Percentiles rank a stretch among this genome's conserved stretches.
Evolutionary conservation across 164 flowering plant species (phyloP).

Genomic region (Aristolochia contorta): DNA sequence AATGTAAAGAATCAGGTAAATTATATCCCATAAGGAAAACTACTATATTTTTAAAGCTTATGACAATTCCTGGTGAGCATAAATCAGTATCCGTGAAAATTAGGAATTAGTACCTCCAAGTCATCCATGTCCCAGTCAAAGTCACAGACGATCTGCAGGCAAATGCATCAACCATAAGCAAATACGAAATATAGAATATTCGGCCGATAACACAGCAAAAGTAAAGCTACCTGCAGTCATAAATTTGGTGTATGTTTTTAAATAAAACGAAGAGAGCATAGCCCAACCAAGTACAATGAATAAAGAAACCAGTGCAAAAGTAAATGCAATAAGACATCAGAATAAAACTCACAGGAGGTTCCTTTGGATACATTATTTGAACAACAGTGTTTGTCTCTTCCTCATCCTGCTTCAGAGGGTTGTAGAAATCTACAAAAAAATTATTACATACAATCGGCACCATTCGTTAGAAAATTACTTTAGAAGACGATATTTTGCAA

Average conservation of each 20-base stretch:
- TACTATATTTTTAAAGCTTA: not conserved
- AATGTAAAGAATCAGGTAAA: not conserved
- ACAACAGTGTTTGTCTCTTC: slow-evolving; percentile 76
- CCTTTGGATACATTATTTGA: slow-evolving; percentile 55
- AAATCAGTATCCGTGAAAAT: not conserved
- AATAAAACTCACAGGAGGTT: slow-evolving; percentile 58
- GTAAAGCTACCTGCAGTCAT: not conserved
- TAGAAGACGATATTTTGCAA: not conserved
- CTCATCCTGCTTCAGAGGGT: slow-evolving; percentile 84
- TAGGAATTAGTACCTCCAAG: slow-evolving; percentile 42
- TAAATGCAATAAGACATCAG: not conserved
- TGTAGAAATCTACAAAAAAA: slow-evolving; percentile 58
- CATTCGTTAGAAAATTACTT: not conserved
- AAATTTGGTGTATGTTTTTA: not conserved
- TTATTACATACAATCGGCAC: not conserved
- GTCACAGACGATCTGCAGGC: slow-evolving; percentile 56
- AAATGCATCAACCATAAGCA: too few species aligned
- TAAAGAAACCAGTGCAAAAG: too few species aligned
- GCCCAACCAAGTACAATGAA: not conserved
- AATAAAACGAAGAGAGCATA: not conserved
- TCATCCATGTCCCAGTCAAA: slow-evolving; percentile 95
- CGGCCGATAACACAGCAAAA: not conserved
- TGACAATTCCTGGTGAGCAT: not conserved
- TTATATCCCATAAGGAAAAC: not conserved
- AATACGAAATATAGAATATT: not conserved